Percentiles rank a stretch among this genome's conserved stretches.
These are phyloP conservation scores for Trichoderma arundinaceum DNA, from an alignment of 2,329 filamentous ascomycete species.

Conservation along the genomic window DNA sequence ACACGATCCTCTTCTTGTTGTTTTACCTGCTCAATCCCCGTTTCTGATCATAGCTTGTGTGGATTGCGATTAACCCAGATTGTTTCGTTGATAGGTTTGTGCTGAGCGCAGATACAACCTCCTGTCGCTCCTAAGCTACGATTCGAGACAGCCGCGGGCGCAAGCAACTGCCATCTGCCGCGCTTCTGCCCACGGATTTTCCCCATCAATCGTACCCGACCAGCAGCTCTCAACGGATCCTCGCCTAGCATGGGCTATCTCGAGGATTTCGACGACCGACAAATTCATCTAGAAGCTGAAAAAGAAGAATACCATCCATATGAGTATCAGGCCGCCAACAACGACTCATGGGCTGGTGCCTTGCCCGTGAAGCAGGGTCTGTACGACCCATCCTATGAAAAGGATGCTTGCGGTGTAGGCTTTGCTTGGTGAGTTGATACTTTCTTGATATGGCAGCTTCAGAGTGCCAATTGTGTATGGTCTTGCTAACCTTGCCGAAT, in stretches of 20 bases:
- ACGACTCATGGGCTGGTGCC: constrained; percentile 87
- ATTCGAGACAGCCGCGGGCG: constrained; percentile 12
- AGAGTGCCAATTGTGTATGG: neutral
- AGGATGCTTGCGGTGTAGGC: constrained; percentile 99
- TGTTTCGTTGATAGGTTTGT: constrained; percentile 14
- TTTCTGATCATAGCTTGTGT: neutral
- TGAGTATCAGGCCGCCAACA: constrained; percentile 87
- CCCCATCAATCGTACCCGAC: constrained; percentile 20
- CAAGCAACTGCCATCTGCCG: constrained; percentile 19
- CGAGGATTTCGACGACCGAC: constrained; percentile 72
- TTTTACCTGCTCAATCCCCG: neutral
- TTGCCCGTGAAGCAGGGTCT: constrained; percentile 98
- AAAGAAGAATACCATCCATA: constrained; percentile 70
- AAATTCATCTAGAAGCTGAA: constrained; percentile 65
- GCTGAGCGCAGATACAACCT: constrained; percentile 25
- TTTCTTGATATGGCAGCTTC: too few species aligned
- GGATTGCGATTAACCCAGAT: neutral
- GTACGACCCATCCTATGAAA: constrained; percentile 94
- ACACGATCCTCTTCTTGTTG: neutral
- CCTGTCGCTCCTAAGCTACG: neutral
- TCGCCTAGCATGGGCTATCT: constrained; percentile 73
- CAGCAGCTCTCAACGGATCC: constrained; percentile 38
- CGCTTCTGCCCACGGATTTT: constrained; percentile 16
- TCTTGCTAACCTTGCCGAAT: constrained; percentile 35
- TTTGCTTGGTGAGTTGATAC: constrained; percentile 80